Conservation (phyloP, 2,329 filamentous ascomycete genomes). For the Colletotrichum echinochloae region DNA sequence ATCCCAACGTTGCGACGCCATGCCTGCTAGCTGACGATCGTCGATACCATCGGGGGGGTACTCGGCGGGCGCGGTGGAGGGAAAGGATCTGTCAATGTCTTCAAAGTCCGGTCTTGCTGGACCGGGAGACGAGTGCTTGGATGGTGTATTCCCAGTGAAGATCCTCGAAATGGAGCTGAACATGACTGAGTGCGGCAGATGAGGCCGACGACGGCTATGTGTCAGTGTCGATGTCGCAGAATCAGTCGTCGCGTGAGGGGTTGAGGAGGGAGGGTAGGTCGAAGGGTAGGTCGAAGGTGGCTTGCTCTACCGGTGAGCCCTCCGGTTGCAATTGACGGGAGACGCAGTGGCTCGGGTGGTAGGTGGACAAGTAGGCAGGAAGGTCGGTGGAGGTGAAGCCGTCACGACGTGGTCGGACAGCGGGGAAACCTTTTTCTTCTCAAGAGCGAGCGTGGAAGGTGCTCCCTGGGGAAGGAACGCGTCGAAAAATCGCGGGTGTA, state of each 20-base stretch:
- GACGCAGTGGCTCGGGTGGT: not conserved
- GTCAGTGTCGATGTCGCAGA: not conserved
- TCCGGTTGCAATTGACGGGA: no score
- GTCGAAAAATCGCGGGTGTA: constrained; percentile 17
- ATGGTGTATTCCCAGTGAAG: constrained; percentile 17
- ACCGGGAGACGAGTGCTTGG: constrained; percentile 35
- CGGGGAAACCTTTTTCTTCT: constrained; percentile 24
- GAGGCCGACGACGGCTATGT: not conserved
- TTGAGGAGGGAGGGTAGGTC: not conserved
- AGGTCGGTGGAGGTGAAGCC: not conserved
- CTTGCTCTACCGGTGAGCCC: not conserved
- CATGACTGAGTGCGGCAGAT: constrained; percentile 1
- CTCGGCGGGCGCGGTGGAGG: constrained; percentile 33
- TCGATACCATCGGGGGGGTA: constrained; percentile 13
- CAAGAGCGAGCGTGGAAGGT: not conserved
- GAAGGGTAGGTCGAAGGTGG: not conserved
- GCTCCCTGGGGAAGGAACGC: not conserved
- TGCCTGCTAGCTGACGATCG: not conserved
- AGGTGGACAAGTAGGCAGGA: no score
- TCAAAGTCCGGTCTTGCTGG: constrained; percentile 21
- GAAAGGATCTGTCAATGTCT: not conserved
- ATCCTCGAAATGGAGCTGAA: constrained; percentile 35
- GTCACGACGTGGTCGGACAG: not conserved
- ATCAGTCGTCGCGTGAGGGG: not conserved
- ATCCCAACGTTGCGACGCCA: constrained; percentile 14